Evolutionary conservation across 2,329 filamentous ascomycete genomes (phyloP).

Genomic region (Ascochyta rabiei): DNA sequence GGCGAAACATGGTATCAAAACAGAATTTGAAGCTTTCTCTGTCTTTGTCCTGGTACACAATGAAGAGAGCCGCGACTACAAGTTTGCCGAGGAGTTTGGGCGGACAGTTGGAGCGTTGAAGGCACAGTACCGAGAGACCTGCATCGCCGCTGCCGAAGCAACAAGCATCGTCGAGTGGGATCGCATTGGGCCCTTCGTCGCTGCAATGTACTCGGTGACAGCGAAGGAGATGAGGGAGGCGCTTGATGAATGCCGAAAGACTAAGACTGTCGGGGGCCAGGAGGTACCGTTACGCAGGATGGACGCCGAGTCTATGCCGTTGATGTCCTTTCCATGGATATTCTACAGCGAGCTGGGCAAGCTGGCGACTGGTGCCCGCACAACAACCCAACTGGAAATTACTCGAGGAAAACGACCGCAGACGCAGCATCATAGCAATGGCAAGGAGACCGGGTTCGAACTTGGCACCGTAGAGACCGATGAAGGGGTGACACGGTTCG

Average conservation of each 20-base stretch:
- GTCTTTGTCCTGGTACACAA: constrained; percentile 81
- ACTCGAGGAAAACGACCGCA: background rate
- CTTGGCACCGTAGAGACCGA: constrained; percentile 38
- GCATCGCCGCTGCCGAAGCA: constrained; percentile 66
- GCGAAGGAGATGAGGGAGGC: constrained; percentile 70
- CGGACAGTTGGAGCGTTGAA: constrained; percentile 70
- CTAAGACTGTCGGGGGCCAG: constrained; percentile 48
- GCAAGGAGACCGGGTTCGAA: background rate
- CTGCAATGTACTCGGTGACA: constrained; percentile 88
- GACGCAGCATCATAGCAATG: background rate
- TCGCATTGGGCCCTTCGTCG: constrained; percentile 72
- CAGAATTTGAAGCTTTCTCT: constrained; percentile 92
- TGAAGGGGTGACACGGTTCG: constrained; percentile 41
- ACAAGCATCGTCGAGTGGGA: constrained; percentile 42
- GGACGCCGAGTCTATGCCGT: constrained; percentile 67
- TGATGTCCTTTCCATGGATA: constrained; percentile 95
- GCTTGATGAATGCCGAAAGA: constrained; percentile 56
- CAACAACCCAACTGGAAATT: background rate
- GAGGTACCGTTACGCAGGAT: constrained; percentile 47
- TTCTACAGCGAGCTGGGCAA: constrained; percentile 74
- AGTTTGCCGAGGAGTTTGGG: constrained; percentile 82
- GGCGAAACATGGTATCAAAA: constrained; percentile 80
- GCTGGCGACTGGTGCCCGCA: constrained; percentile 61
- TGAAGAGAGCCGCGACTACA: constrained; percentile 77
- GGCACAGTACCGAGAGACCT: constrained; percentile 70